Conservation (phyloP, 768 basidiomycete species). For the Xerocomellus chrysenteron region DNA sequence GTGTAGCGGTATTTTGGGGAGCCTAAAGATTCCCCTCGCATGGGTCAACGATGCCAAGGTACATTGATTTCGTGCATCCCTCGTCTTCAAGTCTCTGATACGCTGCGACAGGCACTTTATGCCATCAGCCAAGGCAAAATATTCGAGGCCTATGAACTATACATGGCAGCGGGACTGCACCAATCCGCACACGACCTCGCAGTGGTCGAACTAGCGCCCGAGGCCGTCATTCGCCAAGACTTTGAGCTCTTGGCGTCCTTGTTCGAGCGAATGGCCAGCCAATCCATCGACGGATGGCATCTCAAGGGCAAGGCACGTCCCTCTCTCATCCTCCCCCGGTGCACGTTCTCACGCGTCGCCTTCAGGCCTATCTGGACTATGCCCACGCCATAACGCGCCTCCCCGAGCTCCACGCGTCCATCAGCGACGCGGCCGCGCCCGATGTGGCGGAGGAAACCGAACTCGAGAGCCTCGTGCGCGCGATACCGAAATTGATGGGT, state of each 20-base stretch:
- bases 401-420: slow-evolving; percentile 50
- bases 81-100: background rate
- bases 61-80: background rate
- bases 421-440: slow-evolving; percentile 41
- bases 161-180: slow-evolving; percentile 66
- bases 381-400: slow-evolving; percentile 60
- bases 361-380: slow-evolving; percentile 71
- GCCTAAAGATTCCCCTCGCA: slow-evolving; percentile 72
- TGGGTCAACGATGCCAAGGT: slow-evolving; percentile 96
- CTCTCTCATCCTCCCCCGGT: background rate
- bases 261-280: slow-evolving; percentile 61
- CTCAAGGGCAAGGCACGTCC: slow-evolving; percentile 72
- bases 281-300: slow-evolving; percentile 72
- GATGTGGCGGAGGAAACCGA: slow-evolving; percentile 50
- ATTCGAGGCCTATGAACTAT: slow-evolving; percentile 75
- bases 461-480: slow-evolving; percentile 58
- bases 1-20: slow-evolving; percentile 67
- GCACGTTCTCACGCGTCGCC: slow-evolving; percentile 6
- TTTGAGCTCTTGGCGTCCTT: slow-evolving; percentile 62
- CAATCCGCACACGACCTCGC: slow-evolving; percentile 81
- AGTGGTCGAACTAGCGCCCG: slow-evolving; percentile 84
- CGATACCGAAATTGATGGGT: slow-evolving; percentile 63
- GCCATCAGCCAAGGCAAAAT: slow-evolving; percentile 59
- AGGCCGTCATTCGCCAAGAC: slow-evolving; percentile 66
- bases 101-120: slow-evolving; percentile 56